Conservation (phyloP, 169 alveolate species). For the Neospora caninum region DNA sequence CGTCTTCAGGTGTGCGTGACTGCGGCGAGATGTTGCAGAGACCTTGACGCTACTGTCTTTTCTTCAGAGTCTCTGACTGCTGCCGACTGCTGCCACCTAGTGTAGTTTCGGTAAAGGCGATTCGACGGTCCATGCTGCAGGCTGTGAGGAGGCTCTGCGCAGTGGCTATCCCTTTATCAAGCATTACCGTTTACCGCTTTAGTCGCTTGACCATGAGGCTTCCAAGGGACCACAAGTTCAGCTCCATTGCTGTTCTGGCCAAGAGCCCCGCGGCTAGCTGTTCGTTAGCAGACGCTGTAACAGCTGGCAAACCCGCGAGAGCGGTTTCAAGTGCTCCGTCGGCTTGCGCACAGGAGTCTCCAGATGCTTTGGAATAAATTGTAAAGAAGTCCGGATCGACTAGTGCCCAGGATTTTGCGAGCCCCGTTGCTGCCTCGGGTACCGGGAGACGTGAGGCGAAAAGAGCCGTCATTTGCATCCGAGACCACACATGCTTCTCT, state of each 20-base stretch:
- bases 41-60: too few species aligned
- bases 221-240: not conserved
- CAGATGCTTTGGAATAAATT: not conserved
- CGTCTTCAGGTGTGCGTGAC: too few species aligned
- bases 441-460: not conserved
- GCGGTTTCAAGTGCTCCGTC: not conserved
- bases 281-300: not conserved
- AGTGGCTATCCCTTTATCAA: too few species aligned
- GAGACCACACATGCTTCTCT: not conserved
- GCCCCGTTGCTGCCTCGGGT: not conserved
- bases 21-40: too few species aligned
- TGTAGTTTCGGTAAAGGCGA: too few species aligned
- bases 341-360: not conserved
- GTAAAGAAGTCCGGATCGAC: not conserved
- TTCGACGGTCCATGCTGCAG: too few species aligned
- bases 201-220: not conserved
- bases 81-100: too few species aligned
- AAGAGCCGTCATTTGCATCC: constrained; percentile 6
- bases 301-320: not conserved
- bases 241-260: not conserved
- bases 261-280: constrained; percentile 7
- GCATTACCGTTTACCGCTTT: constrained; percentile 8
- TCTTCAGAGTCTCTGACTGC: too few species aligned
- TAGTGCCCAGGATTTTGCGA: constrained; percentile 27
- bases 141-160: too few species aligned